These are phyloP conservation scores for Flaveria bidentis DNA, from an alignment of 129 eudicot species.

Conservation along the genomic window DNA sequence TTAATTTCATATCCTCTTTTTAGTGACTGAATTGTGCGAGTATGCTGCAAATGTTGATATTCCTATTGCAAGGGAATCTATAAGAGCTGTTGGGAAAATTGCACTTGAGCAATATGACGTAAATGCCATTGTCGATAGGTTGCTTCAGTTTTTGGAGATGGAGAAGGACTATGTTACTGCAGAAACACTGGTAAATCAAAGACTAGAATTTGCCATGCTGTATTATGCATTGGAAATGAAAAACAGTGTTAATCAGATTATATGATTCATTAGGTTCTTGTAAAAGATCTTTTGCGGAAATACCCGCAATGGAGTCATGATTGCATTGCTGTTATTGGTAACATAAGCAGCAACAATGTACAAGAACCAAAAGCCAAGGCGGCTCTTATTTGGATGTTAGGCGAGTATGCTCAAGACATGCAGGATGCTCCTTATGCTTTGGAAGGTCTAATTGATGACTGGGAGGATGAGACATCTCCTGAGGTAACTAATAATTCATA, in stretches of 20 bases:
- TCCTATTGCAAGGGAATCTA: constrained; percentile 97
- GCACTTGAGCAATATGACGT: constrained; percentile 97
- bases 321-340: constrained; percentile 98
- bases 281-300: constrained; percentile 91
- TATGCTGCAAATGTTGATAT: constrained; percentile 98
- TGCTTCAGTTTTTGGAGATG: constrained; percentile 98
- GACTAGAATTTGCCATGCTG: not conserved
- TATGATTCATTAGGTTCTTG: constrained; percentile 65
- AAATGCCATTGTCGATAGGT: constrained; percentile 97
- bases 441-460: constrained; percentile 79
- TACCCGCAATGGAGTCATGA: constrained; percentile 99
- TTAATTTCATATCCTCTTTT: constrained; percentile 21
- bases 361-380: constrained; percentile 99
- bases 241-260: not conserved
- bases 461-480: constrained; percentile 93
- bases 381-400: constrained; percentile 98
- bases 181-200: constrained; percentile 62
- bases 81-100: constrained; percentile 97
- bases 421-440: constrained; percentile 91
- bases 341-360: constrained; percentile 89
- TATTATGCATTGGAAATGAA: constrained; percentile 6
- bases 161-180: constrained; percentile 98
- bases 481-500: constrained; percentile 55
- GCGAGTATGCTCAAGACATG: constrained; percentile 98
- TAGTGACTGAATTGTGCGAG: constrained; percentile 97